Percentiles rank a stretch among this genome's conserved stretches.
Conservation (phyloP, 805 yeast species). For the Barnettozyma sucrosica region DNA sequence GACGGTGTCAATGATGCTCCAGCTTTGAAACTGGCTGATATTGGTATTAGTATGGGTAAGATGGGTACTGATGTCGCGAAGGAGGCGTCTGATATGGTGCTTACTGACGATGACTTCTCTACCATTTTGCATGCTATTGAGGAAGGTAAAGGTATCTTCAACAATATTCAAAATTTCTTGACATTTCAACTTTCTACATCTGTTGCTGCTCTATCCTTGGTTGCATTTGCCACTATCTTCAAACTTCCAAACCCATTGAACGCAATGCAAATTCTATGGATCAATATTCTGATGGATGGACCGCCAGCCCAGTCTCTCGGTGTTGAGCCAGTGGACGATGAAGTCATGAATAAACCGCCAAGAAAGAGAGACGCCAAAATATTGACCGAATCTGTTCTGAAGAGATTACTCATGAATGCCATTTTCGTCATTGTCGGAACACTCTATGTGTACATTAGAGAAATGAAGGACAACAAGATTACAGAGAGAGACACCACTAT, state of each 20-base stretch:
- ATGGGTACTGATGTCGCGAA: conserved; percentile 98
- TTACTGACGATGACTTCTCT: conserved; percentile 94
- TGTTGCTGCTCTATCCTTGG: conserved; percentile 86
- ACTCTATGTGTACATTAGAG: conserved; percentile 74
- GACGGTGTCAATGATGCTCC: conserved; percentile 99
- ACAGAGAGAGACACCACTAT: conserved; percentile 96
- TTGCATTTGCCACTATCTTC: conserved; percentile 82
- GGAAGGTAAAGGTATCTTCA: conserved; percentile 96
- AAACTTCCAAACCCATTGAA: conserved; percentile 90
- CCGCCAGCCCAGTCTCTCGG: conserved; percentile 98
- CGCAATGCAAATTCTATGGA: conserved; percentile 98
- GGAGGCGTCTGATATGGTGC: conserved; percentile 96
- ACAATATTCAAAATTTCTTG: conserved; percentile 89
- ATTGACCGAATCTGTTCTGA: conserved; percentile 61
- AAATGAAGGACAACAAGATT: conserved; percentile 77
- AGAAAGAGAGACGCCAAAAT: conserved; percentile 83
- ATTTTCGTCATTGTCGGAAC: conserved; percentile 78
- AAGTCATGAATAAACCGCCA: conserved; percentile 95
- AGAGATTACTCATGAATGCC: conserved; percentile 74
- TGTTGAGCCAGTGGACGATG: conserved; percentile 95
- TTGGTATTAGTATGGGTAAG: conserved; percentile 90
- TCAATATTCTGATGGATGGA: conserved; percentile 96
- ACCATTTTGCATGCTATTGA: conserved; percentile 90
- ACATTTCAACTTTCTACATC: conserved; percentile 95
- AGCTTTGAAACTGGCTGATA: conserved; percentile 92